These are phyloP conservation scores for Melanogaster broomeanus DNA, from an alignment of 768 basidiomycete species.

Conservation along the genomic window DNA sequence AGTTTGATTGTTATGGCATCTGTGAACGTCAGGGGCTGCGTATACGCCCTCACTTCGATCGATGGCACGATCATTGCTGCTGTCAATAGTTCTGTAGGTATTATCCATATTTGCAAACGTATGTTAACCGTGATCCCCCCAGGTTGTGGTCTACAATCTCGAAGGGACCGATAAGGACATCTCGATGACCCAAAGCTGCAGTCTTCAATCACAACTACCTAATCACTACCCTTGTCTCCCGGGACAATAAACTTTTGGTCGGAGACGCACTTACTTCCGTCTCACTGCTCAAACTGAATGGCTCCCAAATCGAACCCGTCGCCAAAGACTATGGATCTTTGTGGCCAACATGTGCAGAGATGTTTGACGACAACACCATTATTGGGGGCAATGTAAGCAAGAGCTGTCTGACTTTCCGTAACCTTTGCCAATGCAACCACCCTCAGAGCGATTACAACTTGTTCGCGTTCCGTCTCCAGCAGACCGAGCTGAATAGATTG, in stretches of 20 bases:
- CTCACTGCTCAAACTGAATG: conserved; percentile 58
- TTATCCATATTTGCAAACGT: background rate
- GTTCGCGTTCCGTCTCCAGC: conserved; percentile 57
- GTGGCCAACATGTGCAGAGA: conserved; percentile 70
- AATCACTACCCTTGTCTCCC: conserved; percentile 64
- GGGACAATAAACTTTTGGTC: conserved; percentile 57
- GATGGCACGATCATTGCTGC: conserved; percentile 62
- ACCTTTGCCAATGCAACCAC: conserved; percentile 6
- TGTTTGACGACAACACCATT: conserved; percentile 52
- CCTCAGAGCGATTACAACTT: conserved; percentile 68
- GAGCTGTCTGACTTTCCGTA: conserved; percentile 7
- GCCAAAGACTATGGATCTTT: conserved; percentile 77
- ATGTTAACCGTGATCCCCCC: conserved; percentile 2
- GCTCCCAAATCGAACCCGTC: conserved; percentile 48
- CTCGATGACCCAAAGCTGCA: conserved; percentile 38
- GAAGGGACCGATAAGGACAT: conserved; percentile 35
- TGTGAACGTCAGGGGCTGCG: conserved; percentile 58
- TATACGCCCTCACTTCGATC: conserved; percentile 60
- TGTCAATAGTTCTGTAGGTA: conserved; percentile 73
- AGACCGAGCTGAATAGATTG: conserved; percentile 39
- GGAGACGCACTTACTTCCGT: conserved; percentile 84
- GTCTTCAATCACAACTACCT: conserved; percentile 86
- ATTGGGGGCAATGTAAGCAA: conserved; percentile 74
- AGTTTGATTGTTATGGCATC: conserved; percentile 41
- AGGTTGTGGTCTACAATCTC: conserved; percentile 52